Evolutionary conservation across 139 green algal genomes (phyloP), one percentile per base, ranked within the genome.

Genomic region (Haematococcus lacustris): DNA sequence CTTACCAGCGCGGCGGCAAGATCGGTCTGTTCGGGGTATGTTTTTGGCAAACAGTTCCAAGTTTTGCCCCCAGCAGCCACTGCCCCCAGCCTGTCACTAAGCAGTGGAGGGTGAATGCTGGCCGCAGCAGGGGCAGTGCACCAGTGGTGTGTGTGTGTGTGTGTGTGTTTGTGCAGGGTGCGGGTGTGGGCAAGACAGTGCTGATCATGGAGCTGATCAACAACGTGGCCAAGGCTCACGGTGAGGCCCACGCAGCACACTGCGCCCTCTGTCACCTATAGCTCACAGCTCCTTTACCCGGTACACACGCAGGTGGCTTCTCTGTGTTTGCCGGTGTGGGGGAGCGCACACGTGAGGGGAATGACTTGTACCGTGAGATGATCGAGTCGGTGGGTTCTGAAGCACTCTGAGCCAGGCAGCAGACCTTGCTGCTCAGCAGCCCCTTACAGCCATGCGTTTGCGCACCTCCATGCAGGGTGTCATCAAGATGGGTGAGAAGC

Each of bases 201-300:
- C 90, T 99, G 21, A 99, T 99, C 73, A 99, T 99, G 96, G 95
- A 99, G 89, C 95, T 99, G 35, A 99, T 99, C 84, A 99, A 99
- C 88, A 99, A 99, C 84, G 89, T 99, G 51, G 96, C 95, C 73
- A 99, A 99, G 88, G 96, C 78, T 30, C 95, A 99, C 82, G 96
- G 95, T 96, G 77, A 41, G 87, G 50, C 0, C 34, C 26, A n/a
- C n/a, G n/a, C n/a, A n/a, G n/a, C n/a, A n/a, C n/a, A n/a, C n/a
- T n/a, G n/a, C n/a, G n/a, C n/a, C n/a, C n/a, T n/a, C n/a, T n/a
- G n/a, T n/a, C n/a, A n/a, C n/a, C n/a, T n/a, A n/a, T n/a, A n/a
- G n/a, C n/a, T n/a, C n/a, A n/a, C n/a, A n/a, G n/a, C n/a, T n/a
- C n/a, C n/a, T n/a, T n/a, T n/a, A n/a, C n/a, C n/a, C n/a, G n/a